Evolutionary conservation across 768 basidiomycete genomes (phyloP).

Genomic region (Boletus coccyginus): DNA sequence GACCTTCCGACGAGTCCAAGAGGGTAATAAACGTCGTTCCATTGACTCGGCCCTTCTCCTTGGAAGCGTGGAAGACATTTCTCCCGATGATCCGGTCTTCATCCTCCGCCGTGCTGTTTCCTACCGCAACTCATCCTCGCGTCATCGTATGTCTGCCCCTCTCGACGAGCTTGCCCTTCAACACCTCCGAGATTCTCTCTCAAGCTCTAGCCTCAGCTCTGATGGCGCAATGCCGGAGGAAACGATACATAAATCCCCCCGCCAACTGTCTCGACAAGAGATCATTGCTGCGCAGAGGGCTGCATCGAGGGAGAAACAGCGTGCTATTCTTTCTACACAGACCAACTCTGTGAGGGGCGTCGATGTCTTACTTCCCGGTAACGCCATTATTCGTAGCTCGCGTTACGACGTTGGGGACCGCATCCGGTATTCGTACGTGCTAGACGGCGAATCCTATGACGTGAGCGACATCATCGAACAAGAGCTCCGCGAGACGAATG

Average conservation of each 20-base stretch:
- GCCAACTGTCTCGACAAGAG: constrained; percentile 67
- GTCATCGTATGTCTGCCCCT: constrained; percentile 69
- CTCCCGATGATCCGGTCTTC: constrained; percentile 84
- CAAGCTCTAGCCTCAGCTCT: constrained; percentile 55
- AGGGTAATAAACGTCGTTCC: constrained; percentile 76
- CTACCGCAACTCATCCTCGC: constrained; percentile 69
- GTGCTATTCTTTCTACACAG: constrained; percentile 82
- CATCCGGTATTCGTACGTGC: constrained; percentile 93
- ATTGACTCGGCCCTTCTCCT: constrained; percentile 74
- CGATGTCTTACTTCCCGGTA: constrained; percentile 84
- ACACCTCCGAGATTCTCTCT: constrained; percentile 61
- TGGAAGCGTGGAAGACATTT: constrained; percentile 71
- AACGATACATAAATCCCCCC: constrained; percentile 29
- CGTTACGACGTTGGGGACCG: constrained; percentile 66
- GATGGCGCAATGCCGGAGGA: constrained; percentile 39
- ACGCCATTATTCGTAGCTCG: constrained; percentile 81
- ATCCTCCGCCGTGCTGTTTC: constrained; percentile 79
- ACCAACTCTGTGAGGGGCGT: constrained; percentile 83
- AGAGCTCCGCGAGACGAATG: constrained; percentile 65
- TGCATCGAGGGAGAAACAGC: constrained; percentile 79
- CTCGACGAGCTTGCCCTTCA: constrained; percentile 82
- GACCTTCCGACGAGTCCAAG: constrained; percentile 55
- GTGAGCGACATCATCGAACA: constrained; percentile 92
- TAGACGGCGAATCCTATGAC: constrained; percentile 90
- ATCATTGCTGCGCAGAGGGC: constrained; percentile 93